phyloP scores from a whole-genome alignment of 495 filamentous ascomycete species.

The Penicillium bialowiezense region DNA sequence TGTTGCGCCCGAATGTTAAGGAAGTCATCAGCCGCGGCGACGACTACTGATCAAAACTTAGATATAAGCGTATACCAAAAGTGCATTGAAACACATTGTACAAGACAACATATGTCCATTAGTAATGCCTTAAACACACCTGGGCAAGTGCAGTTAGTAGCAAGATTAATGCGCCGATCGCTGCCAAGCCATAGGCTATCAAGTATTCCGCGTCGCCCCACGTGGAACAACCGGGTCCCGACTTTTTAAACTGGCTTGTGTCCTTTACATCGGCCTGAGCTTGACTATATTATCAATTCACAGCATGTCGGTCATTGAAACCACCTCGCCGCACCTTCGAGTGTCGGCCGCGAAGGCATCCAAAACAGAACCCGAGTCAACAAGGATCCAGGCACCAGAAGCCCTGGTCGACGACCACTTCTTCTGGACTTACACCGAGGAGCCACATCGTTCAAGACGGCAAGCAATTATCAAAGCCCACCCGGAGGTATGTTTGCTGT shows the following conservation, averaged over 20 bases:
- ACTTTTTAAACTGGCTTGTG: constrained; percentile 15
- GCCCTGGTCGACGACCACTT: constrained; percentile 51
- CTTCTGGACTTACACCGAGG: constrained; percentile 98
- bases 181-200: constrained; percentile 19
- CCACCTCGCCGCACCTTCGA: constrained; percentile 37
- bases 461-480: constrained; percentile 97
- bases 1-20: constrained; percentile 84
- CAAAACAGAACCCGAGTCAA: constrained; percentile 19
- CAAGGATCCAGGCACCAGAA: constrained; percentile 34
- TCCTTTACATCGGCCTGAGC: constrained; percentile 11
- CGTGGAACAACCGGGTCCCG: constrained; percentile 31
- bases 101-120: not conserved
- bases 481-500: constrained; percentile 68
- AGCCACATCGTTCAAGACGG: constrained; percentile 88
- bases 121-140: not conserved
- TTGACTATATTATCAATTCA: constrained; percentile 12
- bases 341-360: constrained; percentile 32
- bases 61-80: constrained; percentile 10
- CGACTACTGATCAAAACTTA: constrained; percentile 61
- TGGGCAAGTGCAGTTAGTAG: not conserved
- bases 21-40: constrained; percentile 91
- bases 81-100: not conserved
- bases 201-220: constrained; percentile 35
- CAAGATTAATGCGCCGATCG: constrained; percentile 6
- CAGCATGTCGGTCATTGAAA: constrained; percentile 33